These are phyloP conservation scores for Vigna unguiculata DNA, from an alignment of 306 rosid species.

Conservation along the genomic window DNA sequence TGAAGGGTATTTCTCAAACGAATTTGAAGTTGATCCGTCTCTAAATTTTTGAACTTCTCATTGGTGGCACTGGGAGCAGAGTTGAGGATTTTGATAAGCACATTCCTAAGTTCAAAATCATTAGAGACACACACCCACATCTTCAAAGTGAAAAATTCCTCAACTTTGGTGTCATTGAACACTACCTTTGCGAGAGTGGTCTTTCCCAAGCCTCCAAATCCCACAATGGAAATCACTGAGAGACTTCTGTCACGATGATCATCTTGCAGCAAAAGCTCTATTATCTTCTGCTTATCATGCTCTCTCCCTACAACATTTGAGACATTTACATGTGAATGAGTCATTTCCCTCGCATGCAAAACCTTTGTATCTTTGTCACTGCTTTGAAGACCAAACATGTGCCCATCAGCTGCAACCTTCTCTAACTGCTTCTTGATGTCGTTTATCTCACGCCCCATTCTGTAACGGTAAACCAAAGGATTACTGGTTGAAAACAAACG, in stretches of 20 bases:
- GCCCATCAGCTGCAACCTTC: not conserved
- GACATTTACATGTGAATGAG: not conserved
- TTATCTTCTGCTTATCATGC: conserved; percentile 5
- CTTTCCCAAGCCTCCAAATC: conserved; percentile 19
- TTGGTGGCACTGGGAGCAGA: not conserved
- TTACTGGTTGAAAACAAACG: not conserved
- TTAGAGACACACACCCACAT: conserved; percentile 26
- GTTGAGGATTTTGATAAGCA: conserved; percentile 19
- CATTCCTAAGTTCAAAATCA: conserved; percentile 23
- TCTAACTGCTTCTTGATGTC: not conserved
- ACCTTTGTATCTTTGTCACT: not conserved
- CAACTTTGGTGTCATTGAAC: not conserved
- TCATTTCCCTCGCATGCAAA: not conserved
- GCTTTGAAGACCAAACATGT: not conserved
- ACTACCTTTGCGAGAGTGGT: conserved; percentile 1
- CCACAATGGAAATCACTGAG: not conserved
- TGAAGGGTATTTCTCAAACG: not conserved
- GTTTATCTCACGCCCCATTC: not conserved
- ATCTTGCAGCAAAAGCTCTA: not conserved
- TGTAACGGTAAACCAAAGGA: not conserved
- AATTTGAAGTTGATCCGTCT: not conserved
- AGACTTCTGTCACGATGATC: not conserved
- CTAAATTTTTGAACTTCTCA: not conserved
- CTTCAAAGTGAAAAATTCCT: not conserved
- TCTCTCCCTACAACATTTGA: conserved; percentile 8